Conservation (phyloP, 116 monocot species). For the Cymodocea nodosa region DNA sequence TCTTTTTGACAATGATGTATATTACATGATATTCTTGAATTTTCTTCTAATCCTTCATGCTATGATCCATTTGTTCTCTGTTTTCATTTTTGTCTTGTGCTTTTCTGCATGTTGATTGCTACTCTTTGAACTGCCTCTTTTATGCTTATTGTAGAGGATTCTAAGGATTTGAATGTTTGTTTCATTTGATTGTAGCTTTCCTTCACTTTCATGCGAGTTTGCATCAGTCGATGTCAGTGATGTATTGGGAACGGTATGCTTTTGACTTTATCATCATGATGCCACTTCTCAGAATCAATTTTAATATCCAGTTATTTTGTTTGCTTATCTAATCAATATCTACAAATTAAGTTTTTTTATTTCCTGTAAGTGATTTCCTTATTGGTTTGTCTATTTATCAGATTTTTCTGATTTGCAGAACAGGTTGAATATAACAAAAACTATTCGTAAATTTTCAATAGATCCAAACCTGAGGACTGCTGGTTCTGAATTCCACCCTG, state of each 20-base stretch:
- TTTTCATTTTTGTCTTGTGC: too few species aligned
- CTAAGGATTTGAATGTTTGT: slow-evolving; percentile 9
- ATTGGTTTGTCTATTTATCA: not conserved
- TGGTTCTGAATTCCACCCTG: slow-evolving; percentile 34
- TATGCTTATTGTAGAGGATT: slow-evolving; percentile 1
- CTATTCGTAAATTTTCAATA: slow-evolving; percentile 85
- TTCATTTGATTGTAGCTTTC: slow-evolving; percentile 57
- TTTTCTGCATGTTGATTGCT: too few species aligned
- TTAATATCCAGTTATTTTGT: not conserved
- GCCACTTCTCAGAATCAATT: not conserved
- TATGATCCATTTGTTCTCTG: too few species aligned
- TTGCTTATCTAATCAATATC: not conserved
- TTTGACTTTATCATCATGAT: not conserved
- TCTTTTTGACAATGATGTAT: too few species aligned
- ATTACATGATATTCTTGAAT: too few species aligned
- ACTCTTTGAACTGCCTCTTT: not conserved
- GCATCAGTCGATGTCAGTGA: slow-evolving; percentile 96
- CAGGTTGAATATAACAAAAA: slow-evolving; percentile 92
- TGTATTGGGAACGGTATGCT: slow-evolving; percentile 85
- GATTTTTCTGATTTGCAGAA: slow-evolving; percentile 51
- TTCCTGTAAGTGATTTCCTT: not conserved
- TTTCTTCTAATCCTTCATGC: too few species aligned
- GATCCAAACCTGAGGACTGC: slow-evolving; percentile 70
- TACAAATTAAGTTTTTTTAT: not conserved
- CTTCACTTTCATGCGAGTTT: slow-evolving; percentile 96